Evolutionary conservation across 495 filamentous ascomycete species (phyloP).

Genomic region (Penicillium alfredii): DNA sequence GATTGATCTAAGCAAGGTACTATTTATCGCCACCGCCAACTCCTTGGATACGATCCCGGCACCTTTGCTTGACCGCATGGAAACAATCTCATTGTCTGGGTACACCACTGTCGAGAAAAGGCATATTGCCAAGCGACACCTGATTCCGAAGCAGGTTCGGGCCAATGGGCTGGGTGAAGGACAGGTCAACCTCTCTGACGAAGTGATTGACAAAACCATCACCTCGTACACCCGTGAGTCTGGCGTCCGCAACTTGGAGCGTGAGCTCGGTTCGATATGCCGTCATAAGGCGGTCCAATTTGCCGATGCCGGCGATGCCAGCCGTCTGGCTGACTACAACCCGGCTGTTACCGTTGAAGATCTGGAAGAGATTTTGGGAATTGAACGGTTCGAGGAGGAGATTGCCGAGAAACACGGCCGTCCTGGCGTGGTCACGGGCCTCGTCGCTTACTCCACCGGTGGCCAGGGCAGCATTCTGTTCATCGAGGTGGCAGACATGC

Average conservation of each 20-base stretch:
- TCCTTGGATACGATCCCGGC: slow-evolving; percentile 91
- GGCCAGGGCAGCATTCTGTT: slow-evolving; percentile 95
- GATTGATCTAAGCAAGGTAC: slow-evolving; percentile 90
- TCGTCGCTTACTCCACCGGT: slow-evolving; percentile 92
- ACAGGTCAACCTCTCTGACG: slow-evolving; percentile 68
- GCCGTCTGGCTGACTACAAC: slow-evolving; percentile 63
- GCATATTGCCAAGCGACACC: slow-evolving; percentile 87
- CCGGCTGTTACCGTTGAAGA: slow-evolving; percentile 68
- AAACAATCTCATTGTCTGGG: slow-evolving; percentile 83
- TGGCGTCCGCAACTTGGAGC: slow-evolving; percentile 94
- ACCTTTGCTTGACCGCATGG: slow-evolving; percentile 95
- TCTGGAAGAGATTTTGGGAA: slow-evolving; percentile 84
- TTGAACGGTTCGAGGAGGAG: slow-evolving; percentile 92
- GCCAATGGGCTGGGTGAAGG: slow-evolving; percentile 70
- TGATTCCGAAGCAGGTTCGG: slow-evolving; percentile 88
- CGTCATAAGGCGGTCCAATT: slow-evolving; percentile 93
- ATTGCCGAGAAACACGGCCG: slow-evolving; percentile 83
- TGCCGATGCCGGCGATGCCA: slow-evolving; percentile 79
- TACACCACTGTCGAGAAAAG: slow-evolving; percentile 98
- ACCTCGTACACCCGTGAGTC: slow-evolving; percentile 95
- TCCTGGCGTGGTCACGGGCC: slow-evolving; percentile 91
- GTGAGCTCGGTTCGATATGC: slow-evolving; percentile 90
- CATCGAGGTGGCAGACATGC: slow-evolving; percentile 98
- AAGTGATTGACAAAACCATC: slow-evolving; percentile 90
- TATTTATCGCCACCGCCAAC: slow-evolving; percentile 99